Base-by-base conservation (phyloP, 371 early-diverging fungal genomes). In the Rhizopus microsporus region DNA sequence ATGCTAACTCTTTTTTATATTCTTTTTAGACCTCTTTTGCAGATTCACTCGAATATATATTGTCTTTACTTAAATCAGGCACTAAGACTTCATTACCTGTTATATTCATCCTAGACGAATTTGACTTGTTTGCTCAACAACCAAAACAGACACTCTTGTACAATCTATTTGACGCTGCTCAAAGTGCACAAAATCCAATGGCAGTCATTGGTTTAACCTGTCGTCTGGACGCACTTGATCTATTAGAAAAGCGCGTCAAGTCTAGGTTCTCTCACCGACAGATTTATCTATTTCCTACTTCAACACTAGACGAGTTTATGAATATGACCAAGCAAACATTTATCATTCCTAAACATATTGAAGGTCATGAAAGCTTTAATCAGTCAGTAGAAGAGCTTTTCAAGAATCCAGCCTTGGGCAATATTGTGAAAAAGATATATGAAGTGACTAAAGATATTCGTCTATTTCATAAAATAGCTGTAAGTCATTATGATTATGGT, bases 171-270 rank as follows among this genome's bases (percentile, higher is more conserved):
- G 97, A 96, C 65, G 80, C 91, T 17, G 90, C 90, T 0, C 95
- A 94, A 67, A 89, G 87, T 60, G 82, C 85, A 49, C 88, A 88
- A 54, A 88, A 81, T 49, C 94, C 96, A 0, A 77, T 97, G 59
- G 87, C 89, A 5, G 93, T 96, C 3, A 72, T 97, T 44, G 98
- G 96, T 0, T 38, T 94, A 5, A 92, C 95, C 0, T 83, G 87
- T 50, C 83, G 94, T 2, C 65, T 94, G 67, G 92, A 97, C 67
- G 86, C 89, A 5, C 66, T 94, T 13, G 89, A 91, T 42, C 63
- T 91, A 35, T 59, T 97, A 17, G 97, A 97, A 69, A 97, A 97
- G 63, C 88, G 97, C 7, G 96, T 97, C 54, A 94, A 94, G 57
- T 95, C 95, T 15, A 81, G 97, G 33, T 97, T 95, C 71, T 95